Evolutionary conservation across 176 grass and related monocot genomes (phyloP).

Genomic region (Tillandsia leiboldiana): DNA sequence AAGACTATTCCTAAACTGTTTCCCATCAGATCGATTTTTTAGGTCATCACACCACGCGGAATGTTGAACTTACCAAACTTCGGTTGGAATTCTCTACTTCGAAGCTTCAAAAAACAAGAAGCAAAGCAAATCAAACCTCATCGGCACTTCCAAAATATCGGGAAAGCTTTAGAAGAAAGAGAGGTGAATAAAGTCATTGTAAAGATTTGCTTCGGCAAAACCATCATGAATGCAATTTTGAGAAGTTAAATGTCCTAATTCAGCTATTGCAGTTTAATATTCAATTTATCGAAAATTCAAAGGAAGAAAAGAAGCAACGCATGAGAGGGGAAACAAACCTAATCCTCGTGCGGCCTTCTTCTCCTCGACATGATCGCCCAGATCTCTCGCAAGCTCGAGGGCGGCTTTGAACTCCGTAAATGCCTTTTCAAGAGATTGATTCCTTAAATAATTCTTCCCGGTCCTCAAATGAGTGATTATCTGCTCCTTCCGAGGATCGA

Average conservation of each 20-base stretch:
- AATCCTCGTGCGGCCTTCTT: slow-evolving; percentile 92
- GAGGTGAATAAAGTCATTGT: too few relatives aligned
- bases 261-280: slow-evolving; percentile 1
- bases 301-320: slow-evolving; percentile 10
- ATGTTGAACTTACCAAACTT: not conserved
- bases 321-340: slow-evolving; percentile 37
- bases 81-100: not conserved
- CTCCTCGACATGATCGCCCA: slow-evolving; percentile 86
- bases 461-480: slow-evolving; percentile 62
- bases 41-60: too few relatives aligned
- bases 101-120: too few relatives aligned
- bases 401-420: slow-evolving; percentile 79
- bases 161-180: too few relatives aligned
- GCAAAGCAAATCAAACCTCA: too few relatives aligned
- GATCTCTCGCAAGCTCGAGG: slow-evolving; percentile 57
- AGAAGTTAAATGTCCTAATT: not conserved
- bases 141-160: too few relatives aligned
- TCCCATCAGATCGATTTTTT: too few relatives aligned
- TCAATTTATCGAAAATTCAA: not conserved
- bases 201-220: not conserved
- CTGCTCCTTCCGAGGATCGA: slow-evolving; percentile 75
- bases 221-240: not conserved
- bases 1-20: too few relatives aligned
- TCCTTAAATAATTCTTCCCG: slow-evolving; percentile 80
- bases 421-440: slow-evolving; percentile 64